These are phyloP conservation scores for Amylocarpus encephaloides DNA, from an alignment of 2,329 filamentous ascomycete species.

Conservation along the genomic window DNA sequence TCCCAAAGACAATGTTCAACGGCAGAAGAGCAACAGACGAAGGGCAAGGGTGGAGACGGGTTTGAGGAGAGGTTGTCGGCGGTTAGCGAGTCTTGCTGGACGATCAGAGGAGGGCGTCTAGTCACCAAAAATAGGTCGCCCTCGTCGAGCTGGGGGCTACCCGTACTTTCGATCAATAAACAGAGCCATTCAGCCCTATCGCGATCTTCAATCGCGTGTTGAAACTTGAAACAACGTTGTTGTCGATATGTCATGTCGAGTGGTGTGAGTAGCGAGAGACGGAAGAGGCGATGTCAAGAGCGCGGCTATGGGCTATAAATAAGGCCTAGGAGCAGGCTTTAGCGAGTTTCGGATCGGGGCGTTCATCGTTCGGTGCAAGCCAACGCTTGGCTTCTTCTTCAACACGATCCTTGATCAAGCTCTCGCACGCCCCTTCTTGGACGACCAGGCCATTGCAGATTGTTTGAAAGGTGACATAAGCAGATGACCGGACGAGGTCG, in stretches of 20 bases:
- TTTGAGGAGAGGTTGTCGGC: neutral
- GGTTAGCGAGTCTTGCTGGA: neutral
- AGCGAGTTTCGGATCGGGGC: neutral
- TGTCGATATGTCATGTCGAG: neutral
- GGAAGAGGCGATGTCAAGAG: neutral
- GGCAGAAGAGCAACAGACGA: neutral
- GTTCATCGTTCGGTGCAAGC: no score
- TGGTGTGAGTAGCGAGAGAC: neutral
- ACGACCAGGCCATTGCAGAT: neutral
- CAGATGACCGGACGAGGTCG: neutral
- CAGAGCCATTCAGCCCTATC: conserved; percentile 5
- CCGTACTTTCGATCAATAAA: neutral
- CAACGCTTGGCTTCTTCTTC: no score
- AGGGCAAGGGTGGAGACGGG: neutral
- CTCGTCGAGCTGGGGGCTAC: neutral
- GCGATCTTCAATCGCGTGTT: neutral
- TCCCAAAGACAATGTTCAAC: neutral
- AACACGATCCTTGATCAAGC: no score
- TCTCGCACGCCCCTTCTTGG: no score
- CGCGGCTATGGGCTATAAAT: conserved; percentile 1
- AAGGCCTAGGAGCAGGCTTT: neutral
- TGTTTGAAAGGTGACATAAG: neutral
- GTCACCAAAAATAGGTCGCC: conserved; percentile 3
- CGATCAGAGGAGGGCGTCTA: conserved; percentile 1
- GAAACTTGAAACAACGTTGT: conserved; percentile 7